phyloP scores from a whole-genome alignment of 495 filamentous ascomycete genomes.

The Podospora pseudocomata region DNA sequence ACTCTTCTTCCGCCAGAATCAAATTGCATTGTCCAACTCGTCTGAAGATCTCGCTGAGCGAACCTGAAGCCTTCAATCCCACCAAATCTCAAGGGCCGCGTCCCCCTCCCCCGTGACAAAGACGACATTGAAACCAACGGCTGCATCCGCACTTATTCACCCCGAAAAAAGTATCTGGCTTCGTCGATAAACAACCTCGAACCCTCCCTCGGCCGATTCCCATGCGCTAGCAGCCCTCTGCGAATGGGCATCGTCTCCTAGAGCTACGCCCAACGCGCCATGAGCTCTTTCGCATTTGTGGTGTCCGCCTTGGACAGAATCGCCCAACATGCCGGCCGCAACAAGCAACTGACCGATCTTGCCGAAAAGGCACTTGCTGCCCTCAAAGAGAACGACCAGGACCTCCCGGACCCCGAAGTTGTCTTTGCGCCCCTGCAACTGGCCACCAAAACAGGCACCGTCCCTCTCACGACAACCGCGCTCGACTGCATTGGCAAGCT shows the following conservation, averaged over 20 bases:
- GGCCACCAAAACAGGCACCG: constrained; percentile 78
- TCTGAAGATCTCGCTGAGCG: not conserved
- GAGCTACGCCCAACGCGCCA: constrained; percentile 46
- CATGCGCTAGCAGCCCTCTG: constrained; percentile 30
- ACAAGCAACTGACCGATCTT: constrained; percentile 73
- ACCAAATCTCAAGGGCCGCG: not conserved
- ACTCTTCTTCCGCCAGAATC: not conserved
- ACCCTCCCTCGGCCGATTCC: constrained; percentile 7
- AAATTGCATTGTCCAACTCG: not conserved
- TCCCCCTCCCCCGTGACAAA: not conserved
- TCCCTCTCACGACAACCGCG: constrained; percentile 79
- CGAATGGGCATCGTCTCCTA: constrained; percentile 40
- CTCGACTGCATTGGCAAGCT: constrained; percentile 98
- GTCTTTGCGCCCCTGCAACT: constrained; percentile 88
- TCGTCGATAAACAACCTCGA: not conserved
- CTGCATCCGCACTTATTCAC: constrained; percentile 1
- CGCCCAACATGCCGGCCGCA: constrained; percentile 75
- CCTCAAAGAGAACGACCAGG: constrained; percentile 70
- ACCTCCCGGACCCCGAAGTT: constrained; percentile 75
- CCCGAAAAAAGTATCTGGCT: not conserved
- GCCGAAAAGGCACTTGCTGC: constrained; percentile 75
- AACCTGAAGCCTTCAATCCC: not conserved
- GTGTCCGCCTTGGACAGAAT: constrained; percentile 89
- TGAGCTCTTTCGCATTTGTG: constrained; percentile 94
- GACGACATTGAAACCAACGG: not conserved